Evolutionary conservation across 257 asterid species (phyloP), one percentile per base, ranked within the genome.

Genomic region (Sherardia arvensis): DNA sequence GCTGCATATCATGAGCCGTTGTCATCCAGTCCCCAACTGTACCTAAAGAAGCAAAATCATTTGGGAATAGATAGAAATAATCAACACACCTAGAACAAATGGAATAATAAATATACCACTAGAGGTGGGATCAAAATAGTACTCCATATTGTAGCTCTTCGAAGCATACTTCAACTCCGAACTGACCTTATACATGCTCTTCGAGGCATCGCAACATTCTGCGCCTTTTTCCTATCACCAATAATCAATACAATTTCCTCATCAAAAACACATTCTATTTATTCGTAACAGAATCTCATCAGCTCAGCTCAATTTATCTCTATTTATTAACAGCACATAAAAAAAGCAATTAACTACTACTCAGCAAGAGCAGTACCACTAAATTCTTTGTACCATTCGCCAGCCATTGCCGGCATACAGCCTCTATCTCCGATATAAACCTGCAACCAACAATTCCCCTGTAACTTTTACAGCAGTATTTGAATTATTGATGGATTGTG

Each of bases 341-440:
- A 30, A 17, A n/a, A 59, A 30, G n/a, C 20, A 49, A 33, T n/a
- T 17, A n/a, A 58, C 40, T 17, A 43, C 40, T 17, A 15, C 55
- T 15, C 29, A 29, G 12, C 38, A 59, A 59, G 21, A 30, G 6
- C 1, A 18, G 54, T 84, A 90, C 96, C 89, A 87, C 61, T 65
- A 87, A 83, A 75, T 82, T 87, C 78, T 84, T 83, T 20, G 92
- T 83, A 57, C 97, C 95, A 74, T 79, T 84, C 9, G 92, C 84
- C 61, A 87, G 69, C 97, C 97, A 90, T 73, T 87, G 95, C 67
- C 97, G 75, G 73, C 95, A 87, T 51, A 87, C 86, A 23, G 92
- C 97, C 76, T 90, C 97, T 30, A 90, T 83, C 73, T 84, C 97
- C 58, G 97, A 90, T 69, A 90, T 90, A 81, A 90, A 87, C 85